phyloP scores from a whole-genome alignment of 495 filamentous ascomycete species.

The Penicillium paradoxum region DNA sequence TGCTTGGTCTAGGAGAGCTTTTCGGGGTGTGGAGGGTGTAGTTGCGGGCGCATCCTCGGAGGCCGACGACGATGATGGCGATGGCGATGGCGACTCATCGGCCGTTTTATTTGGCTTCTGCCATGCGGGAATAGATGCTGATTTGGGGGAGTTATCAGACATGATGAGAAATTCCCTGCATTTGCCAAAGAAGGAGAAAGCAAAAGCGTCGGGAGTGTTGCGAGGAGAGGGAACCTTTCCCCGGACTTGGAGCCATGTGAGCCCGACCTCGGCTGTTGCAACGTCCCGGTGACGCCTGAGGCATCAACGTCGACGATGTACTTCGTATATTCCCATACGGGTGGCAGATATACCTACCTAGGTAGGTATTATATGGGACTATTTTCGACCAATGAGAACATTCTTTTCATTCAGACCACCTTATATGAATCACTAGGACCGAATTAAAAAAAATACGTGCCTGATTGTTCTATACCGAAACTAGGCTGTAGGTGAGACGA shows the following conservation, averaged over 20 bases:
- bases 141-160: slow-evolving; percentile 33
- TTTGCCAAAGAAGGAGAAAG: background rate
- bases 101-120: slow-evolving; percentile 29
- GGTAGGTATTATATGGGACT: background rate
- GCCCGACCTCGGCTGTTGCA: slow-evolving; percentile 32
- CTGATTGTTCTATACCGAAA: background rate
- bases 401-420: background rate
- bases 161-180: slow-evolving; percentile 18
- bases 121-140: slow-evolving; percentile 46
- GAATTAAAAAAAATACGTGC: background rate
- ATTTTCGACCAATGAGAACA: background rate
- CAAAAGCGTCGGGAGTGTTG: background rate
- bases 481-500: background rate
- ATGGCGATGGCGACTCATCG: slow-evolving; percentile 25
- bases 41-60: slow-evolving; percentile 31
- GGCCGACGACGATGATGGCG: slow-evolving; percentile 31
- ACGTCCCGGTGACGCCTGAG: background rate
- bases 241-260: slow-evolving; percentile 28
- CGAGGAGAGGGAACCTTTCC: slow-evolving; percentile 14
- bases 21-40: slow-evolving; percentile 23
- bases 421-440: background rate
- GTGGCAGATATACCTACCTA: no score
- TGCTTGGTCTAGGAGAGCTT: slow-evolving; percentile 62
- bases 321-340: background rate
- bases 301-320: background rate